A percentile compares a stretch with the other conserved stretches of the same genome.
phyloP scores from a whole-genome alignment of 805 yeast genomes.

The Brettanomyces nanus region DNA sequence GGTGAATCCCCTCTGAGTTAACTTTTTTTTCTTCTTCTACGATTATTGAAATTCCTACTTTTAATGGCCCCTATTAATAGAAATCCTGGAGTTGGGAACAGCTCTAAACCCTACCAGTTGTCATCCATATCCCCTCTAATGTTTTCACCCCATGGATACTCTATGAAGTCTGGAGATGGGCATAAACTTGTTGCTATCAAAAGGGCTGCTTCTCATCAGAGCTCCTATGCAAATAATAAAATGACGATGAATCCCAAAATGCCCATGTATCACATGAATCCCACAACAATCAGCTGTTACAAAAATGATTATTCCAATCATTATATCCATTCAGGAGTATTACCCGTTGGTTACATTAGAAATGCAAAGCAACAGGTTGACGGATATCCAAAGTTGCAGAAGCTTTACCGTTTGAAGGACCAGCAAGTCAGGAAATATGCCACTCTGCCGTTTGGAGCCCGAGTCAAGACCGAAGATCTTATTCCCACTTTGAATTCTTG shows the following conservation, averaged over 20 bases:
- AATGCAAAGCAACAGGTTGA: conserved; percentile 60
- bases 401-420: conserved; percentile 56
- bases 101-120: too few species aligned
- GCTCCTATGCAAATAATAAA: neutral
- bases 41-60: too few species aligned
- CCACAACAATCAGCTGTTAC: conserved; percentile 10
- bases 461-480: conserved; percentile 45
- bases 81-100: too few species aligned
- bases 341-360: conserved; percentile 58
- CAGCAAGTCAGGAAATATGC: conserved; percentile 47
- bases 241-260: neutral
- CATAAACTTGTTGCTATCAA: conserved; percentile 16
- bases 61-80: too few species aligned
- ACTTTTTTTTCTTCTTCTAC: too few species aligned
- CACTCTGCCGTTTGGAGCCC: conserved; percentile 57
- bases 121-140: too few species aligned
- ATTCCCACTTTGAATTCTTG: conserved; percentile 50
- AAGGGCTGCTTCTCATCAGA: conserved; percentile 5
- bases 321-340: conserved; percentile 51
- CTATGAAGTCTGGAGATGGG: conserved; percentile 15
- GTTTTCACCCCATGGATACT: neutral
- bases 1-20: too few species aligned
- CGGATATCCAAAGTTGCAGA: conserved; percentile 82
- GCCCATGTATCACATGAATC: neutral
- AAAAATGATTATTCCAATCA: conserved; percentile 71